These are phyloP conservation scores for Cryptococcus sp. DNA, from an alignment of 1,284 basidiomycete genomes.

Conservation along the genomic window DNA sequence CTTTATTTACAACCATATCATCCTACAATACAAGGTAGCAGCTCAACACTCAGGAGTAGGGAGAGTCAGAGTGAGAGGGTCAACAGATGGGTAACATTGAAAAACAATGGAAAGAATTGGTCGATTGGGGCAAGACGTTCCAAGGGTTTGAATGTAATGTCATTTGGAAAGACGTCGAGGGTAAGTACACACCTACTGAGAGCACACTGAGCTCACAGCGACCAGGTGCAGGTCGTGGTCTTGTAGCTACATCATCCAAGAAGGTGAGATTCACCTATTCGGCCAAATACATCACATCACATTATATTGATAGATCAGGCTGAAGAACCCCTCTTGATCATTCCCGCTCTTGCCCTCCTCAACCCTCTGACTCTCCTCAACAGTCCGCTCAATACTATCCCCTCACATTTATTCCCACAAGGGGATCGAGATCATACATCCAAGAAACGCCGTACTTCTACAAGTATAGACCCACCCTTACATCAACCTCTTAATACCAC, in stretches of 20 bases:
- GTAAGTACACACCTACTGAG: neutral
- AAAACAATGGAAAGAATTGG: neutral
- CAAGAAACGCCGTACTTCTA: constrained; percentile 2
- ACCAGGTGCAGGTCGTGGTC: constrained; percentile 63
- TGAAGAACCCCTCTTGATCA: constrained; percentile 57
- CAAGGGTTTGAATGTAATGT: constrained; percentile 8
- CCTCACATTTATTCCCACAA: constrained; percentile 30
- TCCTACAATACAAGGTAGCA: too few relatives aligned
- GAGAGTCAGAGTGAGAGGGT: too few relatives aligned
- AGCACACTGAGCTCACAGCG: neutral
- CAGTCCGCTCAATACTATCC: constrained; percentile 24
- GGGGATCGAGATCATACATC: neutral
- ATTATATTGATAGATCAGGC: constrained; percentile 44
- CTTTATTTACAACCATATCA: too few relatives aligned
- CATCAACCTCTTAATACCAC: constrained; percentile 51
- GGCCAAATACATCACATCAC: neutral
- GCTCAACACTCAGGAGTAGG: too few relatives aligned
- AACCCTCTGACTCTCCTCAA: constrained; percentile 60
- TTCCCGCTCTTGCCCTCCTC: constrained; percentile 65
- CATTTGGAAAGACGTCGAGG: constrained; percentile 7
- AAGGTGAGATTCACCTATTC: constrained; percentile 44
- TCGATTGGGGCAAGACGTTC: constrained; percentile 4
- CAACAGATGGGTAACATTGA: neutral
- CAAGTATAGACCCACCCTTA: neutral
- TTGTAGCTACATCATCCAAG: constrained; percentile 57